phyloP scores from a whole-genome alignment of 352 stramenopile species.

The Halophytophthora batemanensis region DNA sequence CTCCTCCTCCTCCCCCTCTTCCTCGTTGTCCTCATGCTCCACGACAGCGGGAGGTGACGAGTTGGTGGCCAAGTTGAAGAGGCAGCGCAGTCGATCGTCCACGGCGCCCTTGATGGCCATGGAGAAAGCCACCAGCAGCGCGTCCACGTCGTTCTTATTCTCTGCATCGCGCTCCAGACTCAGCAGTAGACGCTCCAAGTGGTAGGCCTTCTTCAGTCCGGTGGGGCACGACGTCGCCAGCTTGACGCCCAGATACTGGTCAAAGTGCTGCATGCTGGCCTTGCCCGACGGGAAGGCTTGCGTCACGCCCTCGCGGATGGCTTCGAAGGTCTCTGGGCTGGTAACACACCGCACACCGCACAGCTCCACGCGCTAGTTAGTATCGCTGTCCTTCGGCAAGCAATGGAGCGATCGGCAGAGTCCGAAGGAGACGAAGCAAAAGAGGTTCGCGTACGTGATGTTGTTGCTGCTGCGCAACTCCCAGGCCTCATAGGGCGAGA shows the following conservation, averaged over 20 bases:
- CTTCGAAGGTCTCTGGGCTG: constrained; percentile 52
- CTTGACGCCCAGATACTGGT: constrained; percentile 76
- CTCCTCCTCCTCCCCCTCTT: constrained; percentile 1
- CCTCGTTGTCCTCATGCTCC: constrained; percentile 15
- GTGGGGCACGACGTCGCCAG: constrained; percentile 50
- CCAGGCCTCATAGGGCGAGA: constrained; percentile 85
- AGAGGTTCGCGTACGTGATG: constrained; percentile 49
- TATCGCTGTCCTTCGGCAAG: neutral
- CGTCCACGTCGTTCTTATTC: constrained; percentile 63
- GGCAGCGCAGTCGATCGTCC: constrained; percentile 63
- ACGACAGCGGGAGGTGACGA: constrained; percentile 23
- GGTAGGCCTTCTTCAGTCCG: constrained; percentile 65
- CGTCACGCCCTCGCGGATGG: constrained; percentile 41
- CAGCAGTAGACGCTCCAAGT: constrained; percentile 74
- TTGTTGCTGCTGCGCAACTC: constrained; percentile 78
- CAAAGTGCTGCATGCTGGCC: constrained; percentile 70
- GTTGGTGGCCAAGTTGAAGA: constrained; percentile 68
- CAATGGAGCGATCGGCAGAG: neutral
- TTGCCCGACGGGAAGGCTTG: constrained; percentile 64
- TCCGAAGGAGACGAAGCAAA: neutral
- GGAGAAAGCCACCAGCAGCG: constrained; percentile 77
- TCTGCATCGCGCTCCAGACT: constrained; percentile 55
- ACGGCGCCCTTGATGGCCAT: constrained; percentile 75
- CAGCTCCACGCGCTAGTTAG: neutral
- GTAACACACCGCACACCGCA: neutral